Evolutionary conservation across 2,329 filamentous ascomycete genomes (phyloP).

Genomic region (Fonsecaea pugnacius): DNA sequence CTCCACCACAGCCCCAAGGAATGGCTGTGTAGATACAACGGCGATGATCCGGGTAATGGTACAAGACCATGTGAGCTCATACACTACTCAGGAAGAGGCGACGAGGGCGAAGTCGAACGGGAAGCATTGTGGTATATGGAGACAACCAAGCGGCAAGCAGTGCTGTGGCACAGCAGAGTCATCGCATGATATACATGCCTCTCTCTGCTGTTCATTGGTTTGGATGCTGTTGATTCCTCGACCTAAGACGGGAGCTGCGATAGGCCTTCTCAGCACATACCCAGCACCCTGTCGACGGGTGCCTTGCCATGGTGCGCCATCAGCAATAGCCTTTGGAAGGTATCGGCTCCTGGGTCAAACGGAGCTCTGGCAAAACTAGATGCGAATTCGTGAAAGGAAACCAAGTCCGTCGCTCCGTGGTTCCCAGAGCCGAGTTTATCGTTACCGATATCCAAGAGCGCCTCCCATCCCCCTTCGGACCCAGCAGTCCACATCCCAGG

Average conservation of each 20-base stretch:
- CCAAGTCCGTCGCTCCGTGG: not conserved
- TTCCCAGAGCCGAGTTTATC: not conserved
- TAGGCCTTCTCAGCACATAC: not conserved
- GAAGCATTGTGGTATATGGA: no score
- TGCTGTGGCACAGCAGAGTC: no score
- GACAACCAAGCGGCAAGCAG: no score
- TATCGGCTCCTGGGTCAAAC: conserved; percentile 11
- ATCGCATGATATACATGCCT: no score
- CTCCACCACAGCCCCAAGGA: no score
- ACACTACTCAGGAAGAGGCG: no score
- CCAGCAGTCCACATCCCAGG: conserved; percentile 7
- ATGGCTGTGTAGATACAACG: no score
- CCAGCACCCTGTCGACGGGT: conserved; percentile 6
- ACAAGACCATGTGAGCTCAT: no score
- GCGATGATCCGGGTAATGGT: no score
- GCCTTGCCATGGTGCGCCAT: conserved; percentile 12
- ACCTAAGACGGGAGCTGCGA: not conserved
- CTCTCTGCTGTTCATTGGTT: no score
- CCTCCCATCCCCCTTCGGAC: conserved; percentile 8
- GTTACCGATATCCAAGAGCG: not conserved
- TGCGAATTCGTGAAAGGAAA: conserved; percentile 10
- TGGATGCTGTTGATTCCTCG: no score
- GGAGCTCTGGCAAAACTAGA: conserved; percentile 4
- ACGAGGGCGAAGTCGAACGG: no score
- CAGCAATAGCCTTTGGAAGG: conserved; percentile 11